Conservation (phyloP, 208 protist species). For the Leishmania gerbilli region DNA sequence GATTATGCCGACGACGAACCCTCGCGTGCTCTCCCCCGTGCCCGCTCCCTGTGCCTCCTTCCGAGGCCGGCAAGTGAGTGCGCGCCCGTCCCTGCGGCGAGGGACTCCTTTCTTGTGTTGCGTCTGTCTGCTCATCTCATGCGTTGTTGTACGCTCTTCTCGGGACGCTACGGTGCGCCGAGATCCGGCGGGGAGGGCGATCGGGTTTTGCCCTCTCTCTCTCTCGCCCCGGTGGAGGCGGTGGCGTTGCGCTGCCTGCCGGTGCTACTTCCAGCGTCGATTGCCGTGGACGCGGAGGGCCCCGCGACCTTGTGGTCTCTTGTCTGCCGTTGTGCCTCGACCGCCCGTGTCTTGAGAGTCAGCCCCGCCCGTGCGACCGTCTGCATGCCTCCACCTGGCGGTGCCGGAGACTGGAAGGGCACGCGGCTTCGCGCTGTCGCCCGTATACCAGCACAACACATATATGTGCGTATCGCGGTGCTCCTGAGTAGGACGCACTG, state of each 20-base stretch:
- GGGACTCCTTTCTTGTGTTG: background rate
- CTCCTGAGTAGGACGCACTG: no score
- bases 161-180: no score
- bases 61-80: background rate
- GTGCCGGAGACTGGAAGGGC: no score
- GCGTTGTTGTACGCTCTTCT: no score
- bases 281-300: background rate
- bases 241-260: no score
- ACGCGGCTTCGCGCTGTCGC: no score
- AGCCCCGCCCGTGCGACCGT: no score
- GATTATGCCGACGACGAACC: no score
- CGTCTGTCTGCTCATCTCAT: background rate
- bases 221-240: background rate
- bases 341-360: background rate
- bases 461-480: no score
- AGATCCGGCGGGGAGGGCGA: no score
- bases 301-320: background rate
- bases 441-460: no score
- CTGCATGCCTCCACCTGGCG: background rate
- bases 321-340: background rate
- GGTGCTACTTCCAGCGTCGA: background rate
- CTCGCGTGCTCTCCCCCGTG: background rate
- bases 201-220: background rate
- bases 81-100: background rate
- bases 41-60: background rate